Conservation (phyloP, 345 rosid species). For the Linum trigynum region DNA sequence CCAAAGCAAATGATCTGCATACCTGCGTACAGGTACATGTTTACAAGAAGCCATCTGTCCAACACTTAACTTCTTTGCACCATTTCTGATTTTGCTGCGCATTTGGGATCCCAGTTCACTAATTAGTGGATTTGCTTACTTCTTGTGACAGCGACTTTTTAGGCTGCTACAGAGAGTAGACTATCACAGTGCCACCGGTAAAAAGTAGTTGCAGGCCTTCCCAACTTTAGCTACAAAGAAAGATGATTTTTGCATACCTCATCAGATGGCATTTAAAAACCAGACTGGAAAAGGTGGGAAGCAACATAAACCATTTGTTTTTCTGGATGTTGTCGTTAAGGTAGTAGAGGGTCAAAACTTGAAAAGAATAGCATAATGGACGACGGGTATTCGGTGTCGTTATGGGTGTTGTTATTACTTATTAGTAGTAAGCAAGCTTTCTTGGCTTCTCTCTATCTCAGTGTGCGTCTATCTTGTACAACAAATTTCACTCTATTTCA, state of each 20-base stretch:
- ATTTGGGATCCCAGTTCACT: not conserved
- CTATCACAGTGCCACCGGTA: not conserved
- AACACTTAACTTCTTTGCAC: not conserved
- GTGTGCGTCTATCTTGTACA: no score
- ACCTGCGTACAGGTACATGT: slow-evolving; percentile 61
- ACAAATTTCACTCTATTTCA: no score
- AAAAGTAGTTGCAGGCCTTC: not conserved
- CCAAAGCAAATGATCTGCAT: slow-evolving; percentile 54
- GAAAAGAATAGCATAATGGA: not conserved
- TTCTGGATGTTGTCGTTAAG: not conserved
- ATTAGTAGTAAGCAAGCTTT: not conserved
- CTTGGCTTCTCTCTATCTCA: not conserved
- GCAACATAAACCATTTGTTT: not conserved
- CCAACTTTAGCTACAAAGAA: not conserved
- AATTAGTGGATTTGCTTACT: not conserved
- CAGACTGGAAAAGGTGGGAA: not conserved
- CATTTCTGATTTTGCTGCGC: not conserved
- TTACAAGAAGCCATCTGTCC: not conserved
- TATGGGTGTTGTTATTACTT: not conserved
- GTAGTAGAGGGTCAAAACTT: not conserved
- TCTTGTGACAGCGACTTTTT: not conserved
- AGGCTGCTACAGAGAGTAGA: not conserved
- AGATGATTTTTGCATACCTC: no score
- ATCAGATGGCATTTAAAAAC: not conserved
- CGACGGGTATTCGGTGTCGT: not conserved